A percentile compares a stretch with the other conserved stretches of the same genome.
Conservation (phyloP, 768 basidiomycete genomes). For the Lactifluus echinatus region DNA sequence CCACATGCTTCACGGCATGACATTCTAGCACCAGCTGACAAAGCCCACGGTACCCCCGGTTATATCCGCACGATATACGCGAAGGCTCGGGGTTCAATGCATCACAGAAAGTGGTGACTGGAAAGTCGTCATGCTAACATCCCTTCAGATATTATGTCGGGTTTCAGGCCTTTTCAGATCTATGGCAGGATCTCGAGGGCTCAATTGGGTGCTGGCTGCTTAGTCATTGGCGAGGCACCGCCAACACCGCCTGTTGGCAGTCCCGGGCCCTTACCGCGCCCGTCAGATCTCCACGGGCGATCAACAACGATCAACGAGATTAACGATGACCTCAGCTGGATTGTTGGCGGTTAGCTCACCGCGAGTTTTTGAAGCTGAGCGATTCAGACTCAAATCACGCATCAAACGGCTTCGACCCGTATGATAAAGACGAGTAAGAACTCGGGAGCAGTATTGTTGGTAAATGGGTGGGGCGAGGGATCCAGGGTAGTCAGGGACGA, state of each 20-base stretch:
- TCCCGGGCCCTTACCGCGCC: neutral
- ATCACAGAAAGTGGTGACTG: neutral
- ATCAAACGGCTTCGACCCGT: too few relatives aligned
- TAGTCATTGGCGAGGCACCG: neutral
- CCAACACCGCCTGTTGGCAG: too few relatives aligned
- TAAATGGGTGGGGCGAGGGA: too few relatives aligned
- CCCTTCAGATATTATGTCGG: too few relatives aligned
- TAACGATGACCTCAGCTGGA: too few relatives aligned
- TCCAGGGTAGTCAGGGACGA: too few relatives aligned
- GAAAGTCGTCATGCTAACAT: too few relatives aligned
- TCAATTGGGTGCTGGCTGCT: neutral
- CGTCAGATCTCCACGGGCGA: neutral
- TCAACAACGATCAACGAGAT: neutral
- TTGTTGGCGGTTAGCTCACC: neutral
- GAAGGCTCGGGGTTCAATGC: neutral
- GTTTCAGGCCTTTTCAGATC: neutral
- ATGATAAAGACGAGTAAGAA: too few relatives aligned
- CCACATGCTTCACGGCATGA: too few relatives aligned
- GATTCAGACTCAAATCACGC: neutral
- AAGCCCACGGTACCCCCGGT: neutral
- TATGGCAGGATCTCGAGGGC: neutral
- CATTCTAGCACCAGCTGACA: neutral
- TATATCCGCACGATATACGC: neutral
- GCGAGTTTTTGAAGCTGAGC: neutral
- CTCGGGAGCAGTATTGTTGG: too few relatives aligned